Conservation (phyloP, 192 early-diverging fungal genomes). For the Gamsiella multidivaricata region DNA sequence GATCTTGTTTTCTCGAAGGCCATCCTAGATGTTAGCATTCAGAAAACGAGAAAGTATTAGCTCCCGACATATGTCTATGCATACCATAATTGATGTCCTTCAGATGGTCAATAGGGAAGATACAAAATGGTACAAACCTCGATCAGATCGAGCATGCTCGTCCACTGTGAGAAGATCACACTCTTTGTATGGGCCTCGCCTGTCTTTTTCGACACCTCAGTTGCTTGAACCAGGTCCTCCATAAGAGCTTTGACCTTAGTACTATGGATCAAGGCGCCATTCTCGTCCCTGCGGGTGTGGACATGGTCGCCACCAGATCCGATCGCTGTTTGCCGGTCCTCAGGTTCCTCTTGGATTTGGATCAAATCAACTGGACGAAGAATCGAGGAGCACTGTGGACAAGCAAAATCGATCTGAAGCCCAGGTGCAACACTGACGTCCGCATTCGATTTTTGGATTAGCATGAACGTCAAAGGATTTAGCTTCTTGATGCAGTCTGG, state of each 20-base stretch:
- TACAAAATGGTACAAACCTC: slow-evolving; percentile 50
- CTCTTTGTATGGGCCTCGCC: slow-evolving; percentile 63
- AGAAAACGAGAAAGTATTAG: not conserved
- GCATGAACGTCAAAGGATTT: slow-evolving; percentile 34
- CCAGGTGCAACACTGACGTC: slow-evolving; percentile 27
- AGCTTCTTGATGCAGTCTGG: slow-evolving; percentile 54
- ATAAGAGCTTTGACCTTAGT: slow-evolving; percentile 65
- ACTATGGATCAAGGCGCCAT: slow-evolving; percentile 50
- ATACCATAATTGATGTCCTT: too few relatives aligned
- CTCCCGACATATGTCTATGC: not conserved
- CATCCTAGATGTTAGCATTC: slow-evolving; percentile 26
- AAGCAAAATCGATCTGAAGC: slow-evolving; percentile 42
- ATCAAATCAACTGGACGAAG: slow-evolving; percentile 54
- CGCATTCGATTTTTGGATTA: slow-evolving; percentile 29
- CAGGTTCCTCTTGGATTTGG: slow-evolving; percentile 60
- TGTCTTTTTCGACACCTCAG: slow-evolving; percentile 7
- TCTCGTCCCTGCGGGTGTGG: slow-evolving; percentile 28
- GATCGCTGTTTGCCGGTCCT: slow-evolving; percentile 22
- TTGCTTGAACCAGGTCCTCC: slow-evolving; percentile 50
- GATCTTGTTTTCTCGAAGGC: slow-evolving; percentile 66
- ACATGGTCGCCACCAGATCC: slow-evolving; percentile 13
- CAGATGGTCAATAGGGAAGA: too few relatives aligned
- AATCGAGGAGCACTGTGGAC: slow-evolving; percentile 57
- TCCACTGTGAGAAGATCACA: slow-evolving; percentile 97
- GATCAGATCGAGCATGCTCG: slow-evolving; percentile 83